Evolutionary conservation across 2,329 filamentous ascomycete species (phyloP), one percentile per base, ranked within the genome.

Genomic region (Monosporascus cannonballus): DNA sequence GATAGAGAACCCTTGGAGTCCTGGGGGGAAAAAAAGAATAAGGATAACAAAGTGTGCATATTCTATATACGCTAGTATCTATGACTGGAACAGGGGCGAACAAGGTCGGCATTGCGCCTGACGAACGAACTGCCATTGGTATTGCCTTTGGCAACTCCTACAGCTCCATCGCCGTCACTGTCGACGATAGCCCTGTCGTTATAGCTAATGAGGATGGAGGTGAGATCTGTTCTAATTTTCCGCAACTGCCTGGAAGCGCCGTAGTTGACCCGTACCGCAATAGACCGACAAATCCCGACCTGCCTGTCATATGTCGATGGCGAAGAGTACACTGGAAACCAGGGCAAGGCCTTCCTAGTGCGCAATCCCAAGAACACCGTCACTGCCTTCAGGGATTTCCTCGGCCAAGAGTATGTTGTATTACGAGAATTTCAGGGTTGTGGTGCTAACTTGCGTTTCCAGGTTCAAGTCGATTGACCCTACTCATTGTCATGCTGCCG

Each of bases 141-240:
- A 91, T 99, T 69, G 89, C 92, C 62, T 96, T 97, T 79, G 94
- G 94, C 75, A 99, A 97, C 79, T 92, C 91, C 57, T 96, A 96
- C 85, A 95, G 90, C 77, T 96, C 91, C 56, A 96, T 99, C 75
- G 93, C 93, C 64, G 91, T 86, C 71, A 96, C 92, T 47, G 83
- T 86, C 57, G 93, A 97, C 67, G 93, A 95, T 73, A 96, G 95
- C 79, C 87, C 91, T 59, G 90, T 96, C 71, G 93, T 99, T 59
- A 97, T 99, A 75, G 94, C 94, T 68, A 97, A 99, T 76, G 94
- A 97, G 77, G 94, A 97, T 69, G 94, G 94, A 79, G 90, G 90
- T 91, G 71, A 67, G 84, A 74, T 25, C 11, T 4, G 5, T 34
- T 34, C 30, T n/a, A 50, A 25, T 45, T 46, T 8, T 18, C 22